A percentile compares a stretch with the other conserved stretches of the same genome.
Evolutionary conservation across 1,139 yeast species (phyloP).

Genomic region (Wickerhamomyces sp.): DNA sequence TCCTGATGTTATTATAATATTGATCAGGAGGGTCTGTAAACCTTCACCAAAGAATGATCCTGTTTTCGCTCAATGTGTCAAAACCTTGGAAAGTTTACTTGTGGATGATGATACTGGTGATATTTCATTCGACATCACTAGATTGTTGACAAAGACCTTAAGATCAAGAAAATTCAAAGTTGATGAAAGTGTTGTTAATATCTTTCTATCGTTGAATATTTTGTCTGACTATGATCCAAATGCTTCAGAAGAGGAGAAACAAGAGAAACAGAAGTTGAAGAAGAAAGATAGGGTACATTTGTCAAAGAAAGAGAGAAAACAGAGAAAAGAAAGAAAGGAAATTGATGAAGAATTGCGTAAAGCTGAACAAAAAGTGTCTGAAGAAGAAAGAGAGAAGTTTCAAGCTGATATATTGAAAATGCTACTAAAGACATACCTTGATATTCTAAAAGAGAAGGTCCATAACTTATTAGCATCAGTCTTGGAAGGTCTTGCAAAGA

Average conservation of each 20-base stretch:
- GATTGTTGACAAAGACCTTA: constrained; percentile 62
- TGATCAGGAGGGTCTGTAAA: constrained; percentile 61
- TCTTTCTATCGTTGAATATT: constrained; percentile 67
- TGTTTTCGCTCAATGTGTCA: constrained; percentile 52
- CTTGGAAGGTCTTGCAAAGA: constrained; percentile 83
- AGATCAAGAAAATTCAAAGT: constrained; percentile 73
- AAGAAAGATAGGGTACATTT: constrained; percentile 88
- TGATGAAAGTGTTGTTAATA: constrained; percentile 76
- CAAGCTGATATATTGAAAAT: constrained; percentile 82
- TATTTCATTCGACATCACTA: constrained; percentile 67
- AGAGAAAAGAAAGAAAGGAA: constrained; percentile 76
- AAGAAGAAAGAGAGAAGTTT: constrained; percentile 76
- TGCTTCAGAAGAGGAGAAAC: constrained; percentile 38
- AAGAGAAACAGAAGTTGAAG: constrained; percentile 47
- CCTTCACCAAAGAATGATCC: constrained; percentile 44
- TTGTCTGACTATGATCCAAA: constrained; percentile 79
- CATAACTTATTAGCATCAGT: constrained; percentile 79
- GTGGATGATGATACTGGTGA: constrained; percentile 77
- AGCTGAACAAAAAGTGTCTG: constrained; percentile 84
- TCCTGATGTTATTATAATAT: constrained; percentile 60
- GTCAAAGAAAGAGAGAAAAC: constrained; percentile 82
- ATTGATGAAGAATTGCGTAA: constrained; percentile 85
- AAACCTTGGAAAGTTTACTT: constrained; percentile 60
- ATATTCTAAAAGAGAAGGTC: constrained; percentile 60
- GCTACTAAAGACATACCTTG: constrained; percentile 69